Evolutionary conservation across 2,329 filamentous ascomycete genomes (phyloP), one percentile per base, ranked within the genome.

Genomic region (Monilinia polystroma): DNA sequence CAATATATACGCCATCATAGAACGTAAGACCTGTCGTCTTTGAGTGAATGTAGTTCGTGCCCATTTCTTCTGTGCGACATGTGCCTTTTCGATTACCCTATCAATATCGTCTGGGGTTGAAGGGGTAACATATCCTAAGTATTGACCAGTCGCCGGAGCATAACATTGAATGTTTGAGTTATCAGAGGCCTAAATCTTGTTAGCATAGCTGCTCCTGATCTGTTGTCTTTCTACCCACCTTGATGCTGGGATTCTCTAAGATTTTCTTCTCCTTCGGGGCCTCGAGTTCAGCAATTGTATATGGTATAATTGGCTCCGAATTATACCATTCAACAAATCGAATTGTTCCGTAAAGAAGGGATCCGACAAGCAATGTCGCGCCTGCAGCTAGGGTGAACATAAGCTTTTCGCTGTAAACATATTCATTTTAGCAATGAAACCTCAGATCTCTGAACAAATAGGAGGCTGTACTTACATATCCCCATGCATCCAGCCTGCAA

Each of bases 131-230:
- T 86, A 83, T 64, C 92, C 93, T 35, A 99, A 87, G 68, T 92
- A 85, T 74, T 90, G 85, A 70, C 95, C 95, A 32, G 93, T 97
- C 1, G 94, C 94, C 1, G 95, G 95, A 54, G 90, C 90, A 77
- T 95, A 95, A 80, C 92, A 96, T 79, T 92, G 90, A 68, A 96
- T 88, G 10, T 87, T 84, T 1, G 85, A 84, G 51, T 87, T 87
- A 20, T 87, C 87, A 1, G 85, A 76, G n/a, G 85, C 77, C 83
- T 86, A 45, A n/a, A 57, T 32, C 18, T 16, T 29, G 14, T 71
- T 51, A 72, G 68, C 35, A 8, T 49, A 8, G 8, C 16, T 52
- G 14, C 52, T 20, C 20, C 4, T 1, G 41, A 59, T 74, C 65
- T 60, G 41, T 53, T 7, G 32, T 53, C 56, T 23, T 11, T 47